Evolutionary conservation across 73 alveolate genomes (phyloP), one percentile per base, ranked within the genome.

Genomic region (Tetrahymena thermophila): DNA sequence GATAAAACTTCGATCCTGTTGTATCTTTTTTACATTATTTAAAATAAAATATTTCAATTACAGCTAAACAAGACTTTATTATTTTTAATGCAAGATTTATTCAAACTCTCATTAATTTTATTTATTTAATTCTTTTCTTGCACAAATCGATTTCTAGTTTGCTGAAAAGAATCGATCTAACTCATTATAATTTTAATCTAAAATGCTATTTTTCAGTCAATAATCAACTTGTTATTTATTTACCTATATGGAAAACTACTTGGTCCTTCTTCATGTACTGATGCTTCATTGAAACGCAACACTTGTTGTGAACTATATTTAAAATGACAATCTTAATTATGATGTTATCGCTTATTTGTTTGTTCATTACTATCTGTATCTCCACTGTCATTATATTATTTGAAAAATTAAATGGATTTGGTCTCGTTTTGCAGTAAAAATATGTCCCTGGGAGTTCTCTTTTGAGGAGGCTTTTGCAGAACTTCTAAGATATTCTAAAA

Each of bases 1-100:
- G 71, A 89, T 95, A 95, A 56, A 95, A 95, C 55, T 95, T 95
- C 55, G 93, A 93, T 35, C 97, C 97, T 43, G 94, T 44, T 71
- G 93, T 94, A 35, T 89, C 97, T 95, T 37, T 56, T 31, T n/a
- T n/a, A n/a, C 28, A 43, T 71, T 28, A 28, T 55, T 35, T 19
- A 28, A 85, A 43, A 85, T n/a, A 71, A 34, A 31, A 71, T 25
- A 28, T 23, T 21, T 25, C 10, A 56, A 56, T 16, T 0, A 16
- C 25, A 56, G 10, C 4, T 7, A 37, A 37, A 37, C 7, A 40
- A 40, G 10, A 0, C 44, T 40, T 40, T 40, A 40, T 40, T 50
- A 2, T 50, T 50, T 44, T 7, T 4, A 50, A 50, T 50, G 9
- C 23, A 0, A 50, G 10, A 50, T 15, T 0, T 5, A 50, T 5